Evolutionary conservation across 495 filamentous ascomycete genomes (phyloP), one percentile per base, ranked within the genome.

Genomic region (Podospora appendiculata): DNA sequence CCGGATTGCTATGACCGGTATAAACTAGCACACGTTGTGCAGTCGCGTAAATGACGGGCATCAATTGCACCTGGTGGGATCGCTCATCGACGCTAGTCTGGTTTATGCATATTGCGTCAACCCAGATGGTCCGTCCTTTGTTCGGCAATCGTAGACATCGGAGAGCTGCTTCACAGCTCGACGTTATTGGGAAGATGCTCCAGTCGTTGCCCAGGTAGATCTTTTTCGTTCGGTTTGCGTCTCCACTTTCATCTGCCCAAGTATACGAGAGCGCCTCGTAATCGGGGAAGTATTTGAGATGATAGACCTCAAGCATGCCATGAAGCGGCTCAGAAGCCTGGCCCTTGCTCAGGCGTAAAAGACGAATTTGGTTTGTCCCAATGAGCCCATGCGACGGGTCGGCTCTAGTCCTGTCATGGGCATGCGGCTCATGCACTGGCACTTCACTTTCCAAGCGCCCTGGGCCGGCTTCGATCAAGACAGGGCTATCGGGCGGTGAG

Each of bases 21-120:
- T 62, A 68, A 16, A 65, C 43, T 4, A 67, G 41, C 13, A 69
- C 65, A 19, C 48, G 50, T 8, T 46, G 44, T 8, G 66, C 65
- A 5, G 51, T 59, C 16, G 52, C 46, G 34, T 68, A 69, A 14
- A 66, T 64, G n/a, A 61, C 47, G 17, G 57, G 49, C 67, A 69
- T 70, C 32, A 63, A 38, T 13, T 53, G 50, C 11, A 69, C 57
- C 39, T 69, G 63, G 32, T 48, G 36, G 25, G 49, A 58, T 9
- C 57, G 47, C 47, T 70, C 67, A 5, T 7, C 18, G 6, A 47
- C 45, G 46, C 54, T 54, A 13, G 47, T 35, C 46, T 70, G 66
- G 55, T 69, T 53, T 41, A 70, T 70, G 40, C 63, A 70, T 7
- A 69, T 46, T 1, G 60, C 48, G 44, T 69, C 66, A 13, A 66